phyloP scores from a whole-genome alignment of 352 stramenopile species.

The Phytophthora uliginosa region DNA sequence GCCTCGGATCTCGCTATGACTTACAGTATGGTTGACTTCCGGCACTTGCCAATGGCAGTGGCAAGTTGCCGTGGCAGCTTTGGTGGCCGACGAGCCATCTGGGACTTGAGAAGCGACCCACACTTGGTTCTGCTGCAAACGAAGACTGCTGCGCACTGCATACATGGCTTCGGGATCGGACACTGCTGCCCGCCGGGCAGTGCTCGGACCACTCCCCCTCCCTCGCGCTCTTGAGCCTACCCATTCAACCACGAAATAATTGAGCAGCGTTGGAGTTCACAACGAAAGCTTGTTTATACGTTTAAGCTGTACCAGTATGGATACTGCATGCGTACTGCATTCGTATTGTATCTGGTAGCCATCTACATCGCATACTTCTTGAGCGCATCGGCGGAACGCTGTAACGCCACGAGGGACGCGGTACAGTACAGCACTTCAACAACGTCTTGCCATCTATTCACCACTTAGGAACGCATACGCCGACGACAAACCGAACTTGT shows the following conservation, averaged over 20 bases:
- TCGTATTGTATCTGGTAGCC: neutral
- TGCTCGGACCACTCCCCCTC: no score
- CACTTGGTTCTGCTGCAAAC: constrained; percentile 10
- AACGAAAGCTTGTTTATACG: no score
- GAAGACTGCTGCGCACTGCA: constrained; percentile 26
- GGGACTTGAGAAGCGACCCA: constrained; percentile 29
- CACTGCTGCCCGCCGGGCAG: neutral
- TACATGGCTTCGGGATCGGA: constrained; percentile 32
- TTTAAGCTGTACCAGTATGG: no score
- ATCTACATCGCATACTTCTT: neutral
- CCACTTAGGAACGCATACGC: constrained; percentile 23
- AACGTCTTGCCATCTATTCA: constrained; percentile 11
- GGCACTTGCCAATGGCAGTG: neutral
- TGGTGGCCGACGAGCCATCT: constrained; percentile 22
- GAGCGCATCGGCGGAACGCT: neutral
- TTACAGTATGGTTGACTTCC: neutral
- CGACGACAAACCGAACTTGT: constrained; percentile 10
- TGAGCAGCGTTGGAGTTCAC: neutral
- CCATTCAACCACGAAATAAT: constrained; percentile 31
- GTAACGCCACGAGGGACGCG: neutral
- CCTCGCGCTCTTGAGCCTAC: neutral
- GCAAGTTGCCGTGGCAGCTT: neutral
- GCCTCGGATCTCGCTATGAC: constrained; percentile 4
- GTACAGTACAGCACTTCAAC: constrained; percentile 3
- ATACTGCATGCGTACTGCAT: no score